Conservation (phyloP, 1,284 basidiomycete genomes). For the Phaffia rhodozyma region DNA sequence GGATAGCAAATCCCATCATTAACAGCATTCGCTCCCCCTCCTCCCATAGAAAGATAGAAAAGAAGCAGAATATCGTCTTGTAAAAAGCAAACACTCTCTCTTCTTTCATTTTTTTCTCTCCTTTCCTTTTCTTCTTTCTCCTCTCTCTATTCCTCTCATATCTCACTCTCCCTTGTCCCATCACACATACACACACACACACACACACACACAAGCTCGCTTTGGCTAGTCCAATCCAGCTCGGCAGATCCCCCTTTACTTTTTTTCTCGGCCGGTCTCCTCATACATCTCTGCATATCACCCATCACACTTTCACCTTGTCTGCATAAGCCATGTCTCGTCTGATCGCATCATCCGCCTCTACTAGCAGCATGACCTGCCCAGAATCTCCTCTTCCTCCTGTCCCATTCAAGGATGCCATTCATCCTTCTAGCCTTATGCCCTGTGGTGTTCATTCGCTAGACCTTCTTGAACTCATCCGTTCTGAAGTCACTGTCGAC, state of each 20-base stretch:
- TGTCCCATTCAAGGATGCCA: constrained; percentile 36
- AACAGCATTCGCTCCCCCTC: too few relatives aligned
- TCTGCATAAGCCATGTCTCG: neutral
- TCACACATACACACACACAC: neutral
- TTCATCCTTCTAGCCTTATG: constrained; percentile 52
- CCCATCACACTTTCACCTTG: neutral
- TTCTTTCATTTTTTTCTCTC: neutral
- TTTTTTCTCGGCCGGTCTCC: constrained; percentile 1
- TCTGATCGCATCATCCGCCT: constrained; percentile 6
- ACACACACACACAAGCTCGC: too few relatives aligned
- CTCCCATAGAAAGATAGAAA: too few relatives aligned
- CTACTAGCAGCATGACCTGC: constrained; percentile 3
- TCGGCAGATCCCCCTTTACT: neutral
- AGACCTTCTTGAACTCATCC: constrained; percentile 62
- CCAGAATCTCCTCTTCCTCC: constrained; percentile 17
- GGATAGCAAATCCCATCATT: too few relatives aligned
- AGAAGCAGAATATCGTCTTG: too few relatives aligned
- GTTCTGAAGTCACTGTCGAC: constrained; percentile 59
- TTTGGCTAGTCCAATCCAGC: too few relatives aligned
- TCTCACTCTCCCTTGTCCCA: constrained; percentile 7
- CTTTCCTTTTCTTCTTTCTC: neutral
- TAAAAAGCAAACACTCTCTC: neutral
- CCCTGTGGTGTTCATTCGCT: constrained; percentile 58
- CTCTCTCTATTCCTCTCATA: too few relatives aligned
- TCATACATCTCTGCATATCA: neutral